phyloP scores from a whole-genome alignment of 2,329 filamentous ascomycete genomes.

The Mycosphaerella arachidis region DNA sequence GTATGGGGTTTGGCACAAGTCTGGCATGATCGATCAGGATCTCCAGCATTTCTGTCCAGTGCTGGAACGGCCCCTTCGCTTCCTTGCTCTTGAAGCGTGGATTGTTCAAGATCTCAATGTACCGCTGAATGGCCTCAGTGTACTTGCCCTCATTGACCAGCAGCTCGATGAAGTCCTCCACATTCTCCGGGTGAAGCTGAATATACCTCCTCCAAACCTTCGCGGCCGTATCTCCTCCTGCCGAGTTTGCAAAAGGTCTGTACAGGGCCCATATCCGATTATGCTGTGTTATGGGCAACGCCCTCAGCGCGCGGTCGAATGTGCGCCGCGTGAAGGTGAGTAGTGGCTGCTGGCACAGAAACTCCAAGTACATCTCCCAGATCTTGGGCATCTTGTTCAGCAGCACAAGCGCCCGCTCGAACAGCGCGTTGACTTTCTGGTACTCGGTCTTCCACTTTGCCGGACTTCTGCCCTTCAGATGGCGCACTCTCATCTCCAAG shows the following conservation, averaged over 20 bases:
- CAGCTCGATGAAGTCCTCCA: constrained; percentile 91
- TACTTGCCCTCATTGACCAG: constrained; percentile 76
- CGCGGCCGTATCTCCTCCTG: constrained; percentile 82
- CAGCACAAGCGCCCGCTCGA: constrained; percentile 85
- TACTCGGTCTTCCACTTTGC: constrained; percentile 75
- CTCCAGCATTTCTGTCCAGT: constrained; percentile 98
- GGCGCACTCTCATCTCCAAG: constrained; percentile 71
- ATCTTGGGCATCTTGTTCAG: constrained; percentile 98
- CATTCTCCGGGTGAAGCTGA: constrained; percentile 92
- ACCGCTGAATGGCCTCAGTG: constrained; percentile 84
- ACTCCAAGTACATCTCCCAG: constrained; percentile 95
- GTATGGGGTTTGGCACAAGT: constrained; percentile 59
- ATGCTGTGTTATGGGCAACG: constrained; percentile 90
- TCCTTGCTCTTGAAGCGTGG: constrained; percentile 86
- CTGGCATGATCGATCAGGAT: constrained; percentile 80
- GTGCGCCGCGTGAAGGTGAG: constrained; percentile 80
- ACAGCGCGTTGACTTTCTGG: constrained; percentile 89
- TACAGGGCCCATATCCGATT: constrained; percentile 93
- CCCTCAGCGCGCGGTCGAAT: constrained; percentile 87
- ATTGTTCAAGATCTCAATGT: constrained; percentile 89
- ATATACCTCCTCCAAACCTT: constrained; percentile 95
- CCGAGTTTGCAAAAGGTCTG: constrained; percentile 83
- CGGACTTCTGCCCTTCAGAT: constrained; percentile 67
- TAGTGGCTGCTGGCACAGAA: constrained; percentile 85
- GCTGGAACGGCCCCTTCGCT: constrained; percentile 88